Evolutionary conservation across 2,329 filamentous ascomycete genomes (phyloP).

Genomic region (Lachnellula arida): DNA sequence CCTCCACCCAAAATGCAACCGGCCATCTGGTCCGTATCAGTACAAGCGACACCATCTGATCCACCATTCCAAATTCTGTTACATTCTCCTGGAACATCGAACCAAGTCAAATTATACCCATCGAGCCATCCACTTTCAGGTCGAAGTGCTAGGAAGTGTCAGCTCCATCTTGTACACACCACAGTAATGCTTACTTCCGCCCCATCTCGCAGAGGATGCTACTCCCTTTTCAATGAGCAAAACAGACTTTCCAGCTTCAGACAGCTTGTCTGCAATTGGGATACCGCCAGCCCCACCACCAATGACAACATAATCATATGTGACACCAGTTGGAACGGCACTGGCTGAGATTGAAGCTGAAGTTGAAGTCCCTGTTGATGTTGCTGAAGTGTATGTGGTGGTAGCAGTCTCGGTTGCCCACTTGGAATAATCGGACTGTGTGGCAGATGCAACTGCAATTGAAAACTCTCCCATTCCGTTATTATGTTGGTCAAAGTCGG

Average conservation of each 20-base stretch:
- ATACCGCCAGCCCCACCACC: conserved; percentile 50
- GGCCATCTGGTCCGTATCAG: conserved; percentile 68
- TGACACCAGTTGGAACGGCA: conserved; percentile 41
- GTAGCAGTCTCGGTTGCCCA: conserved; percentile 31
- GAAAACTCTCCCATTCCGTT: conserved; percentile 52
- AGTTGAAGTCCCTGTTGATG: conserved; percentile 37
- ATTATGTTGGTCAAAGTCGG: conserved; percentile 50
- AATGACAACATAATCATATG: conserved; percentile 52
- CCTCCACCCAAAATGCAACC: conserved; percentile 64
- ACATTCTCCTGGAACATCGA: conserved; percentile 67
- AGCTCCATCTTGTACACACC: background rate
- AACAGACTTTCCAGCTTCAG: conserved; percentile 59
- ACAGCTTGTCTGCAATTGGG: conserved; percentile 53
- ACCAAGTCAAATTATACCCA: conserved; percentile 60
- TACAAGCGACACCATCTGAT: conserved; percentile 50
- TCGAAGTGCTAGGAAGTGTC: conserved; percentile 19
- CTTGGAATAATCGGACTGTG: conserved; percentile 34
- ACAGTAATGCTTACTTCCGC: conserved; percentile 40
- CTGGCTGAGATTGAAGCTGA: conserved; percentile 43
- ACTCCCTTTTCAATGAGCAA: conserved; percentile 59
- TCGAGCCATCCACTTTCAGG: conserved; percentile 50
- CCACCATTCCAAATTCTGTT: conserved; percentile 53
- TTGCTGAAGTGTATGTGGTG: conserved; percentile 27
- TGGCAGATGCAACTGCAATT: conserved; percentile 38
- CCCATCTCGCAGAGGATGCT: conserved; percentile 59